Base-by-base conservation (phyloP, 306 rosid genomes). In the Sindora glabra region DNA sequence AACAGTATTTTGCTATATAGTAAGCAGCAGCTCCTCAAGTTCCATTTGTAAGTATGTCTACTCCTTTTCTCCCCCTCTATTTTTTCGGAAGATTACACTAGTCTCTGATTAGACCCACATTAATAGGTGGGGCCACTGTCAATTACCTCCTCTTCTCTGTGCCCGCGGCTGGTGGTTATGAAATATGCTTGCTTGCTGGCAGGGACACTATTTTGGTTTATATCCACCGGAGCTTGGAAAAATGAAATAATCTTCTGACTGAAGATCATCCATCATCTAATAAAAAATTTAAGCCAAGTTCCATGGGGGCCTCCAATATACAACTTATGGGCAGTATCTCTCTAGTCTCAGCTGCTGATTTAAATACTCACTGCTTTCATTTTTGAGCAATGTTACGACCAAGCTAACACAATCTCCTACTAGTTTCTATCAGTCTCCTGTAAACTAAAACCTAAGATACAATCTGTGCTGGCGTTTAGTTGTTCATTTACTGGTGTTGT, bases 401-500 rank as follows among this genome's bases (percentile, higher is more conserved):
- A 68, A 27, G 51, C 56, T 60, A 62, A 74, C 62, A 78, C 19
- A 50, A 27, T 70, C 70, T 75, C 72, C 86, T 75, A 72, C 17
- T 10, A 69, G 63, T 61, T 56, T 10, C 45, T 67, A 46, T 29
- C 68, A 64, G 39, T 36, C 65, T 64, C 69, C 69, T 54, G 72
- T 64, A 57, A 38, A 56, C 64, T 71, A 74, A 59, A 53, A 71
- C 64, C 71, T 48, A 54, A 39, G 59, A 40, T 58, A 74, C 77
- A 74, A 48, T 33, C 41, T 15, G 51, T n/a, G 63, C 6, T 23
- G 48, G 24, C 33, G 46, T 59, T 53, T 70, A 75, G 64, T 70
- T 76, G 58, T 59, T 62, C 74, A 58, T 61, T 62, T 81, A 67
- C 52, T 76, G 86, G 48, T 59, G 77, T 26, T 59, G 77, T 25